Evolutionary conservation across 805 yeast genomes (phyloP).

Genomic region (Candida silvicultrix): DNA sequence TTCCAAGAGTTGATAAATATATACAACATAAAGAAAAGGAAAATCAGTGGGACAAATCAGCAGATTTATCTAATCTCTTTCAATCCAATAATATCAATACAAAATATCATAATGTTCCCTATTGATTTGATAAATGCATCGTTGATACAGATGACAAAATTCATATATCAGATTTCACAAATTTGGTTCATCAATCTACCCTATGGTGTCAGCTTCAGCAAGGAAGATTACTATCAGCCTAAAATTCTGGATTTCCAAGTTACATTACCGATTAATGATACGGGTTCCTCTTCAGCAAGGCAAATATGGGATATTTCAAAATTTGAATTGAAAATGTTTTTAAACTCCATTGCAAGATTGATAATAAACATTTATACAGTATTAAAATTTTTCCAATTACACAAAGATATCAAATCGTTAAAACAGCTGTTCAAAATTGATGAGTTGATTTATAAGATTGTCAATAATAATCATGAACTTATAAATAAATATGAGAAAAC

Average conservation of each 20-base stretch:
- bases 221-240: neutral
- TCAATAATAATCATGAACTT: constrained; percentile 10
- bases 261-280: neutral
- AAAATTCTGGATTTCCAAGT: constrained; percentile 3
- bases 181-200: constrained; percentile 13
- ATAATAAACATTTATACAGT: constrained; percentile 9
- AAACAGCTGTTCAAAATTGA: constrained; percentile 15
- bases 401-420: constrained; percentile 4
- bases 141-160: constrained; percentile 11
- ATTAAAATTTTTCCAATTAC: constrained; percentile 8
- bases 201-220: constrained; percentile 5
- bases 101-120: constrained; percentile 11
- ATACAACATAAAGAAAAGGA: constrained; percentile 14
- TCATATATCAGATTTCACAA: constrained; percentile 11
- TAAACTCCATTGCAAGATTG: constrained; percentile 10
- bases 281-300: neutral
- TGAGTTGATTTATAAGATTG: constrained; percentile 17
- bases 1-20: constrained; percentile 19
- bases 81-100: constrained; percentile 14
- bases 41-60: constrained; percentile 7
- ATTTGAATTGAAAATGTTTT: constrained; percentile 8
- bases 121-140: constrained; percentile 14
- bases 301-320: constrained; percentile 10
- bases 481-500: neutral
- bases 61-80: constrained; percentile 14